phyloP scores from a whole-genome alignment of 73 alveolate species.

The Paramecium biaurelia region DNA sequence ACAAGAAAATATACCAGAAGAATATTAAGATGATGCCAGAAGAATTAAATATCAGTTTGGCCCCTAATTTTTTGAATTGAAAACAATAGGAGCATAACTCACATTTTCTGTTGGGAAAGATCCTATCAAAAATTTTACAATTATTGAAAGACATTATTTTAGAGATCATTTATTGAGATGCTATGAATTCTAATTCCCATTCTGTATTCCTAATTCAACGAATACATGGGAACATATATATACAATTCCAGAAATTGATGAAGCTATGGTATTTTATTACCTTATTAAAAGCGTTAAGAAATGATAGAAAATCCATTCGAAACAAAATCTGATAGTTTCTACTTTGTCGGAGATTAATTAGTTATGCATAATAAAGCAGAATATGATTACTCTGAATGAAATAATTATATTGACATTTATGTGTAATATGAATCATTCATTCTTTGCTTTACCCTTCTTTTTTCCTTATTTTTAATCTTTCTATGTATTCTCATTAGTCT shows the following conservation, averaged over 20 bases:
- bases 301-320: conserved; percentile 70
- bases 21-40: conserved; percentile 79
- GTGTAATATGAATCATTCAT: background rate
- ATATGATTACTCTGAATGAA: conserved; percentile 64
- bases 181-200: conserved; percentile 88
- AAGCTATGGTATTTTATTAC: conserved; percentile 26
- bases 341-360: conserved; percentile 72
- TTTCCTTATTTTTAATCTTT: background rate
- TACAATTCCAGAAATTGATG: conserved; percentile 81
- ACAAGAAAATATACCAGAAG: conserved; percentile 54
- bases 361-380: conserved; percentile 81
- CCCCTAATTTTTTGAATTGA: conserved; percentile 81
- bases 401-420: background rate
- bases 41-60: conserved; percentile 89
- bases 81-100: conserved; percentile 79
- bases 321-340: conserved; percentile 82
- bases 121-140: conserved; percentile 85
- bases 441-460: background rate
- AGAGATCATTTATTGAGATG: conserved; percentile 76
- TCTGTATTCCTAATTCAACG: conserved; percentile 95
- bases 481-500: background rate
- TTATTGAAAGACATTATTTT: conserved; percentile 95
- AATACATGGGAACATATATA: conserved; percentile 97
- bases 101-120: conserved; percentile 79
- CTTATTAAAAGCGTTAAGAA: conserved; percentile 27